These are phyloP conservation scores for Cytospora mali DNA, from an alignment of 2,329 filamentous ascomycete genomes.

Conservation along the genomic window DNA sequence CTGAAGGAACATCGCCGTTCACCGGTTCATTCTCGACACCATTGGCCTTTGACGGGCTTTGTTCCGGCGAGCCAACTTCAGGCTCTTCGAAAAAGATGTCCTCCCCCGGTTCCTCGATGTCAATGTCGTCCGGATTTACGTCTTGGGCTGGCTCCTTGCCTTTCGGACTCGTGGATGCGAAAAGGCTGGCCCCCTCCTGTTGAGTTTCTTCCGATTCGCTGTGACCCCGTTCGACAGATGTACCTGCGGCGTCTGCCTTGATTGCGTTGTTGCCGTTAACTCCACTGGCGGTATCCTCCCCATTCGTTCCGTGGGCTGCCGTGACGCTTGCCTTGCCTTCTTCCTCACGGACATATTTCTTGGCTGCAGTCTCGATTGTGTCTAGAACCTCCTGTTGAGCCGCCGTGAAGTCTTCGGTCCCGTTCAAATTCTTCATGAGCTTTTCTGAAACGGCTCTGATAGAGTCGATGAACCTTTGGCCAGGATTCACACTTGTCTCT, in stretches of 20 bases:
- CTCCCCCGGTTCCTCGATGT: constrained; percentile 48
- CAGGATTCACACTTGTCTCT: constrained; percentile 30
- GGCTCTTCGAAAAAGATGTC: constrained; percentile 20
- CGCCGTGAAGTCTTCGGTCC: constrained; percentile 36
- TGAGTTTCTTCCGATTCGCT: constrained; percentile 4
- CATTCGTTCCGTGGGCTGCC: constrained; percentile 20
- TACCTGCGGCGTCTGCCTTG: constrained; percentile 1
- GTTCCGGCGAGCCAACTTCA: constrained; percentile 19
- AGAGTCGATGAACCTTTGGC: constrained; percentile 41
- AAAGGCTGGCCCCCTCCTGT: constrained; percentile 30
- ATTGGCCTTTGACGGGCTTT: constrained; percentile 22
- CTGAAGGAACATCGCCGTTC: neutral
- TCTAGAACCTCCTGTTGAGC: constrained; percentile 52
- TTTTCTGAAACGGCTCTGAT: constrained; percentile 46
- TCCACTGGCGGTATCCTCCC: constrained; percentile 7
- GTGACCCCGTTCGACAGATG: neutral
- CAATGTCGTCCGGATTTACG: constrained; percentile 51
- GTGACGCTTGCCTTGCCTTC: constrained; percentile 33
- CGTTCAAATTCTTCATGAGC: constrained; percentile 46
- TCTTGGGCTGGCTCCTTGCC: constrained; percentile 35
- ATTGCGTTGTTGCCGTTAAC: constrained; percentile 13
- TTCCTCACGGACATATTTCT: constrained; percentile 50
- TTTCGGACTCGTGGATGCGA: constrained; percentile 30
- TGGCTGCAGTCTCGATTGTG: constrained; percentile 53
- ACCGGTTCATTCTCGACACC: constrained; percentile 6